A percentile compares a stretch with the other conserved stretches of the same genome.
These are phyloP conservation scores for Leccinum angustisporum DNA, from an alignment of 1,284 basidiomycete species.

Conservation along the genomic window DNA sequence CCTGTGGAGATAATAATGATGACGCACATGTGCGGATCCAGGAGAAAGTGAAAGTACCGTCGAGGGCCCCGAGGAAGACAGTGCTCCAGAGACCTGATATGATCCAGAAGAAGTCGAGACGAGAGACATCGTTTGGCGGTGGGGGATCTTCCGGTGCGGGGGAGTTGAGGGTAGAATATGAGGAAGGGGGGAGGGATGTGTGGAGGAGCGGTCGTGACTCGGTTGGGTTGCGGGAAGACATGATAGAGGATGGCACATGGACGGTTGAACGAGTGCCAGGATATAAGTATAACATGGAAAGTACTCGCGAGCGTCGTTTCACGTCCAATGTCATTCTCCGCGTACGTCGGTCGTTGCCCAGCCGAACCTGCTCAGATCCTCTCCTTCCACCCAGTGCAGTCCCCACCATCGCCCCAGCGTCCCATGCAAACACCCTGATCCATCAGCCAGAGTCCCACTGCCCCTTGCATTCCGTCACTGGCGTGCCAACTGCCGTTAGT, in stretches of 20 bases:
- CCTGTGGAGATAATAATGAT: slow-evolving; percentile 39
- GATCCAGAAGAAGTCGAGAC: slow-evolving; percentile 62
- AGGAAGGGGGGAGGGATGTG: background rate
- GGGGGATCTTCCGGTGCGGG: slow-evolving; percentile 34
- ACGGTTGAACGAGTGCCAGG: slow-evolving; percentile 7
- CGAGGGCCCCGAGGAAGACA: slow-evolving; percentile 79
- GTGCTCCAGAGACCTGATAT: slow-evolving; percentile 75
- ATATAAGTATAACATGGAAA: slow-evolving; percentile 25
- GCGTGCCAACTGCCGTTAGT: background rate
- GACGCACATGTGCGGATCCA: background rate
- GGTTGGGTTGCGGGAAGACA: slow-evolving; percentile 20
- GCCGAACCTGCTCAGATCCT: slow-evolving; percentile 17
- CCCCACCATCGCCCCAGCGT: background rate
- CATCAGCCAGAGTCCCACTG: background rate
- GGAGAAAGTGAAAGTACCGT: slow-evolving; percentile 59
- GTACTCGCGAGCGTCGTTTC: slow-evolving; percentile 22
- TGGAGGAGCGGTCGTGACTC: slow-evolving; percentile 31
- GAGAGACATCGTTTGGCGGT: slow-evolving; percentile 31
- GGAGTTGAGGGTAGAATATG: slow-evolving; percentile 22
- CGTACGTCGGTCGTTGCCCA: slow-evolving; percentile 24
- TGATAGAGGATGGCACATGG: slow-evolving; percentile 10
- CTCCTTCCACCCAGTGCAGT: background rate
- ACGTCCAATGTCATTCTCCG: slow-evolving; percentile 34
- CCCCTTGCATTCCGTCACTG: background rate
- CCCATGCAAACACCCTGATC: background rate